phyloP scores from a whole-genome alignment of 345 rosid species.

The Arabidopsis suecica region DNA sequence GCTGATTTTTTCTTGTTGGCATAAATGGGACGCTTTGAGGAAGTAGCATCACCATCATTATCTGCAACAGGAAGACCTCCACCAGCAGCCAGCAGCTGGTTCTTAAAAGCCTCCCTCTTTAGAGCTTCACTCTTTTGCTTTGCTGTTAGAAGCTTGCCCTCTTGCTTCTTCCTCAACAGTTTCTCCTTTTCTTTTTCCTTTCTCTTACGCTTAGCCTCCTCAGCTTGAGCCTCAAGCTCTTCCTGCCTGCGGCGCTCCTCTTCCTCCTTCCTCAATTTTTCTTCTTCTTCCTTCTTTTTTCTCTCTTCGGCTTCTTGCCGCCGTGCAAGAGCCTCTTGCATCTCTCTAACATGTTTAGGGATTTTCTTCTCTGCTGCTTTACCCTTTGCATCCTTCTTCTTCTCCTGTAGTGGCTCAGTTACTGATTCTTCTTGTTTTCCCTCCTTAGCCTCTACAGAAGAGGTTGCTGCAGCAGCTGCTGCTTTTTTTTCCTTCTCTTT shows the following conservation, averaged over 20 bases:
- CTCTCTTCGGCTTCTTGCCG: constrained; percentile 82
- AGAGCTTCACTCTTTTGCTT: constrained; percentile 92
- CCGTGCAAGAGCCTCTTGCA: constrained; percentile 90
- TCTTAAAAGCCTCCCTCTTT: constrained; percentile 84
- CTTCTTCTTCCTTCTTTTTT: constrained; percentile 87
- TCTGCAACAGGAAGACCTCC: constrained; percentile 59
- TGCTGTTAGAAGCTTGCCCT: constrained; percentile 86
- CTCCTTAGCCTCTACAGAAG: constrained; percentile 53
- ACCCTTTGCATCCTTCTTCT: constrained; percentile 74
- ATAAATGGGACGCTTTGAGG: constrained; percentile 80
- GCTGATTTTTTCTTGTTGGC: constrained; percentile 75
- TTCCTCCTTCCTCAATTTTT: constrained; percentile 85
- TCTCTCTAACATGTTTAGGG: constrained; percentile 95
- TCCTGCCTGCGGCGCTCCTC: constrained; percentile 83
- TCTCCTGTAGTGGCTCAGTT: constrained; percentile 53
- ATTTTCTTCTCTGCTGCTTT: constrained; percentile 87
- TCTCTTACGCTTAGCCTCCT: constrained; percentile 87
- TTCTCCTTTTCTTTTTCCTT: constrained; percentile 94
- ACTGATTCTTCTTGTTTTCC: constrained; percentile 58
- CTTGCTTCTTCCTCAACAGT: constrained; percentile 81
- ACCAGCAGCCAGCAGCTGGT: constrained; percentile 69
- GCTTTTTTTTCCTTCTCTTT: constrained; percentile 78
- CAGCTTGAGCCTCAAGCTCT: constrained; percentile 90
- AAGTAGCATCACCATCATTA: constrained; percentile 50
- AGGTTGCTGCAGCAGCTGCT: constrained; percentile 42